Percentiles rank a stretch among this genome's conserved stretches.
Conservation (phyloP, 305 asterid species). For the Stenogyne calaminthoides region DNA sequence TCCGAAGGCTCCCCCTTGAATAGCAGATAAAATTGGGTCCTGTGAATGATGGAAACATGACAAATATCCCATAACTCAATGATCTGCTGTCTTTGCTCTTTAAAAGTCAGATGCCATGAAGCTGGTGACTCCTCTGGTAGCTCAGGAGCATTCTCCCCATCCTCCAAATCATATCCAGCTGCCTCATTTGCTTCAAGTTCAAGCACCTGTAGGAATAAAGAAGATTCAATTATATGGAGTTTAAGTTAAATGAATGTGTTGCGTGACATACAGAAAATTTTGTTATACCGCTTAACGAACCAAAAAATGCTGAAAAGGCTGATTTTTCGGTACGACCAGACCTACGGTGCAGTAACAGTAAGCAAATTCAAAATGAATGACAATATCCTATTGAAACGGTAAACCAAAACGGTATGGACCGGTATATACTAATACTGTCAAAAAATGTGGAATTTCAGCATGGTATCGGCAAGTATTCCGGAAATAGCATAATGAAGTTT, state of each 20-base stretch:
- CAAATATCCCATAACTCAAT: conserved; percentile 94
- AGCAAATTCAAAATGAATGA: no score
- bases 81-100: conserved; percentile 85
- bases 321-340: no score
- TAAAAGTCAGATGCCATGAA: conserved; percentile 69
- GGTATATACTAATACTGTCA: no score
- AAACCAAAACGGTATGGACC: no score
- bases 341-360: no score
- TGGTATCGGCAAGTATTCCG: no score
- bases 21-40: conserved; percentile 87
- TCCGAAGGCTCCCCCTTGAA: conserved; percentile 93
- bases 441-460: no score
- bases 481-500: no score
- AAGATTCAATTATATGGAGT: not conserved
- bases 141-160: conserved; percentile 47
- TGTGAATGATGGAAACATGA: conserved; percentile 83
- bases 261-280: not conserved
- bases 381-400: no score
- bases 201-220: conserved; percentile 62
- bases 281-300: no score
- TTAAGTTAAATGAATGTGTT: not conserved
- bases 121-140: conserved; percentile 77
- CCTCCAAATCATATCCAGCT: conserved; percentile 79
- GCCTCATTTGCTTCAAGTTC: conserved; percentile 96
- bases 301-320: no score